Conservation (phyloP, 352 stramenopile species). For the Phytopythium kandeliae region DNA sequence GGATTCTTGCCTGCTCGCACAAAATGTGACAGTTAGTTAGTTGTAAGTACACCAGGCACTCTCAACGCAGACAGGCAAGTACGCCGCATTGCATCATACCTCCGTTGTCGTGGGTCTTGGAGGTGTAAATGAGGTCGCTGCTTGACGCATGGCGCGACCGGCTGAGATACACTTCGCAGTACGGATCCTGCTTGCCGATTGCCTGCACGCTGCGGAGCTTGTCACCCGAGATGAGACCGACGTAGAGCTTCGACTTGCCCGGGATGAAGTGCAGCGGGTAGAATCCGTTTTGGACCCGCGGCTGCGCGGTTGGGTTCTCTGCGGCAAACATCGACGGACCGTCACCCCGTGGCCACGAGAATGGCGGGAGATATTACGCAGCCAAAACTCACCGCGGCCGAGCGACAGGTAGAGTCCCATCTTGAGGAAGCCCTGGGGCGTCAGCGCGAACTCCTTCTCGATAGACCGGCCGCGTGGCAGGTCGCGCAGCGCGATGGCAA, state of each 20-base stretch:
- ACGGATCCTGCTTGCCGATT: slow-evolving; percentile 71
- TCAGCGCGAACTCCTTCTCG: slow-evolving; percentile 75
- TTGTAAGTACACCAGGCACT: too few relatives aligned
- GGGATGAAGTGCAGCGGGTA: slow-evolving; percentile 76
- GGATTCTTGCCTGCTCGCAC: slow-evolving; percentile 51
- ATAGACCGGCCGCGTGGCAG: slow-evolving; percentile 68
- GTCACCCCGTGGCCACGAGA: too few relatives aligned
- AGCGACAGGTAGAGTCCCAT: slow-evolving; percentile 68
- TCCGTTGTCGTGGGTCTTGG: slow-evolving; percentile 76
- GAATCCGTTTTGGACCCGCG: slow-evolving; percentile 55
- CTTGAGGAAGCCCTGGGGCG: slow-evolving; percentile 61
- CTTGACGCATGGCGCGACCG: slow-evolving; percentile 26
- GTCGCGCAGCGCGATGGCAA: slow-evolving; percentile 60
- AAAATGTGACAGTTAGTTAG: too few relatives aligned
- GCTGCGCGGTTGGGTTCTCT: slow-evolving; percentile 72
- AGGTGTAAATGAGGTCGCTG: slow-evolving; percentile 61
- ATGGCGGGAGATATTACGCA: too few relatives aligned
- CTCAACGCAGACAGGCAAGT: too few relatives aligned
- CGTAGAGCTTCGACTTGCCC: slow-evolving; percentile 62
- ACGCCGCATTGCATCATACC: slow-evolving; percentile 17
- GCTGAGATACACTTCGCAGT: slow-evolving; percentile 67
- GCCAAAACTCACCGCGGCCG: slow-evolving; percentile 52
- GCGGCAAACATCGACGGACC: too few relatives aligned
- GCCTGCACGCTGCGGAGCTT: slow-evolving; percentile 75
- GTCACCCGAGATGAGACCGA: slow-evolving; percentile 58